Conservation (phyloP, 768 basidiomycete genomes). For the Russula vinacea region DNA sequence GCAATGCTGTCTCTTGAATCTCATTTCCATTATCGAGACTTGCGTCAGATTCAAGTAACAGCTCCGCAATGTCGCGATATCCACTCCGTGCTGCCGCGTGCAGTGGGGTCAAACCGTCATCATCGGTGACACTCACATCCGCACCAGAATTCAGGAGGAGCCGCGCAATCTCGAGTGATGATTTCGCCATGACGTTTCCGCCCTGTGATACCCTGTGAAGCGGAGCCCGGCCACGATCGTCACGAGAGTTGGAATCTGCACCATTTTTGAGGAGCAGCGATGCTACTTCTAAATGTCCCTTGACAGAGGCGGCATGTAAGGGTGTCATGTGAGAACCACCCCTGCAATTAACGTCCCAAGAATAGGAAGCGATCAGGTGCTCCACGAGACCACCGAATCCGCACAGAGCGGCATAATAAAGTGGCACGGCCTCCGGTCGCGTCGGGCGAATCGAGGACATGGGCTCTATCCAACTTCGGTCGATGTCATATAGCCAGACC, state of each 20-base stretch:
- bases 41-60: neutral
- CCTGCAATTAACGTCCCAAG: neutral
- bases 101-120: slow-evolving; percentile 5
- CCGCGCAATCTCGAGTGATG: neutral
- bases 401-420: slow-evolving; percentile 17
- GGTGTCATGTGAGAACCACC: neutral
- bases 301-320: neutral
- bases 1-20: neutral
- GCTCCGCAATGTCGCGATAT: neutral
- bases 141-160: neutral
- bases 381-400: slow-evolving; percentile 8
- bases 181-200: neutral
- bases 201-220: neutral
- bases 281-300: neutral
- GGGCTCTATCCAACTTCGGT: slow-evolving; percentile 2
- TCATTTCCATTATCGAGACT: neutral
- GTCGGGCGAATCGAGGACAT: neutral
- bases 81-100: slow-evolving; percentile 8
- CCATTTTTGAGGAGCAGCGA: slow-evolving; percentile 2
- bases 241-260: neutral
- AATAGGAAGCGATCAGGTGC: neutral
- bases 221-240: neutral
- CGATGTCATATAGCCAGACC: slow-evolving; percentile 15
- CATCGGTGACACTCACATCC: neutral
- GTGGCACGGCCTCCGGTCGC: neutral